Conservation (phyloP, 768 basidiomycete genomes). For the Phallus indusiatus region DNA sequence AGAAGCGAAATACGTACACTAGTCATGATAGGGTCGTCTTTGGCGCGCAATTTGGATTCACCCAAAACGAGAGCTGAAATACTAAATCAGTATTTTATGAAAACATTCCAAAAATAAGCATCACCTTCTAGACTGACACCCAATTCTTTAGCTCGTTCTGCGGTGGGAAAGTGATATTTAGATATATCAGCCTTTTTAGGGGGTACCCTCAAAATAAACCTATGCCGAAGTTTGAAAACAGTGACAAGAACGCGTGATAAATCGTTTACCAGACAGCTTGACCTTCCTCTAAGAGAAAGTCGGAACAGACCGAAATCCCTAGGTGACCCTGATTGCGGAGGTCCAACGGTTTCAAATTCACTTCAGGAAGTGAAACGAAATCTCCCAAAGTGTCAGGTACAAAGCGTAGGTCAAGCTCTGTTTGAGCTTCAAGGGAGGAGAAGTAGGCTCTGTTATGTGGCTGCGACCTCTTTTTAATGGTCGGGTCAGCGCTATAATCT, state of each 20-base stretch:
- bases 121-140: conserved; percentile 38
- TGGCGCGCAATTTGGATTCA: conserved; percentile 36
- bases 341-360: conserved; percentile 55
- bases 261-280: conserved; percentile 48
- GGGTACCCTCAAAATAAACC: conserved; percentile 7
- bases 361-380: conserved; percentile 37
- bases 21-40: conserved; percentile 66
- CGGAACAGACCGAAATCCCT: conserved; percentile 50
- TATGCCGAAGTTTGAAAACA: background rate
- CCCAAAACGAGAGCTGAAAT: conserved; percentile 33
- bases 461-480: conserved; percentile 15
- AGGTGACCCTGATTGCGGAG: conserved; percentile 63
- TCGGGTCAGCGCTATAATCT: conserved; percentile 33
- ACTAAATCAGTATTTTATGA: background rate
- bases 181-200: background rate
- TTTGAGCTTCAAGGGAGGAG: conserved; percentile 23
- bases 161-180: conserved; percentile 25
- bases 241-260: background rate
- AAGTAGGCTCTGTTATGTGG: conserved; percentile 54
- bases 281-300: conserved; percentile 67
- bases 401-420: conserved; percentile 71
- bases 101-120: conserved; percentile 13
- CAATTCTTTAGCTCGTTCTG: conserved; percentile 20
- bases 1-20: conserved; percentile 29
- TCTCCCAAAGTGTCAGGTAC: conserved; percentile 47